Evolutionary conservation across 192 early-diverging fungal genomes (phyloP), one percentile per base, ranked within the genome.

Genomic region (Thamnidium elegans): DNA sequence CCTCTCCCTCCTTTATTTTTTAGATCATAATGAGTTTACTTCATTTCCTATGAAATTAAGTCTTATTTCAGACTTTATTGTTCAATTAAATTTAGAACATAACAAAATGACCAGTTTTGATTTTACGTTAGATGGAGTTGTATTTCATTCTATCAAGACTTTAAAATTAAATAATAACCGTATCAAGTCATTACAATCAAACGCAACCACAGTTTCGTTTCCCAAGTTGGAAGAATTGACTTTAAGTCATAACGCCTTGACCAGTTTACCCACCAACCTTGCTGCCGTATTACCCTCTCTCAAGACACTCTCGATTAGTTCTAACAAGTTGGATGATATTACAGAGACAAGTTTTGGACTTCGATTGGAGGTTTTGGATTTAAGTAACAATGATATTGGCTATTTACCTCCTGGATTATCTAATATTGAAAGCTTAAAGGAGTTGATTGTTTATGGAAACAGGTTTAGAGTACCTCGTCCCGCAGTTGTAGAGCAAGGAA

Each of bases 361-460:
- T 1, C 9, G 20, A 21, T 13, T 86, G 21, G 47, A 70, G 8
- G 47, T 74, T 0, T 48, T 86, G 17, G 81, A 84, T 72, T 39
- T 86, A n/a, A 75, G 80, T 8, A 78, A 82, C 26, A 86, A 86
- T 48, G 79, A 81, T 17, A 79, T 86, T 55, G 72, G 36, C 4
- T 45, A 70, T 26, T 43, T 86, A n/a, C 83, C 85, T 10, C 83
- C 85, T 7, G 43, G 59, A 26, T 42, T 86, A 36, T 83, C 81
- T 1, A 71, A 77, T 44, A 66, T 81, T 7, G 58, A 58, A 30
- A 69, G 67, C 0, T 75, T 86, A 30, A 79, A 80, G 34, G 74
- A 69, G 11, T 42, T 86, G 42, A 54, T 50, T 8, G 54, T 83
- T 6, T 81, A 81, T 39, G 81, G 83, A 2, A 86, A 86, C 55